Evolutionary conservation across 1,284 basidiomycete species (phyloP), one percentile per base, ranked within the genome.

Genomic region (Sporisorium graminicola): DNA sequence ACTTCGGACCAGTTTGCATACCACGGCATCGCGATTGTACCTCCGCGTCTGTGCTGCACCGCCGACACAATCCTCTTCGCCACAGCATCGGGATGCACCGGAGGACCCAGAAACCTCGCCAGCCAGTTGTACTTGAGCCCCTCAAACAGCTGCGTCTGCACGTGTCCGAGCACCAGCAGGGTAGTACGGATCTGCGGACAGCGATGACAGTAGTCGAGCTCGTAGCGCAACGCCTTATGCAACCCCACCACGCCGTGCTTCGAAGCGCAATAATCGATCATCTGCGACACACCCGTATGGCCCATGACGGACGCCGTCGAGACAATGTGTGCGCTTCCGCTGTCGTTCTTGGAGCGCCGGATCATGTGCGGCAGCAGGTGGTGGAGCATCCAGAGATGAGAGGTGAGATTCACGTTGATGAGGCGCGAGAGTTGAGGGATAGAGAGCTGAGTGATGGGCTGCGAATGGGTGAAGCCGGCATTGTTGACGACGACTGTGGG

Each of bases 311-410:
- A 96, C 8, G 93, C 76, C 13, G 72, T 71, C 13, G 79, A 78
- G 12, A 94, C 93, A 74, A 99, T 90, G 83, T 99, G 96, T 40
- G 16, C 37, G 0, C 95, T 95, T 49, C 92, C 92, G 33, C 87
- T 87, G 77, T 90, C 89, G 53, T 31, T 20, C 46, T 64, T 56
- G 46, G 56, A 62, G 3, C 52, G 56, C 43, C 60, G 58, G 20
- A 98, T 89, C 91, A 99, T 93, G 42, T 89, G 89, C 1, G 96
- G 96, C n/a, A 99, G 88, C 88, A 98, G 97, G 1, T 92, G 92
- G 82, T 95, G 94, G 47, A 96, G 86, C 4, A 91, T 92, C 91
- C 93, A 97, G 85, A 94, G 98, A 82, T 95, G 93, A 2, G 93
- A 90, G 0, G 97, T 86, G 1, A 92, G 91, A 84, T 99, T 98